These are phyloP conservation scores for Ocimum tenuiflorum DNA, from an alignment of 257 asterid species.

Conservation along the genomic window DNA sequence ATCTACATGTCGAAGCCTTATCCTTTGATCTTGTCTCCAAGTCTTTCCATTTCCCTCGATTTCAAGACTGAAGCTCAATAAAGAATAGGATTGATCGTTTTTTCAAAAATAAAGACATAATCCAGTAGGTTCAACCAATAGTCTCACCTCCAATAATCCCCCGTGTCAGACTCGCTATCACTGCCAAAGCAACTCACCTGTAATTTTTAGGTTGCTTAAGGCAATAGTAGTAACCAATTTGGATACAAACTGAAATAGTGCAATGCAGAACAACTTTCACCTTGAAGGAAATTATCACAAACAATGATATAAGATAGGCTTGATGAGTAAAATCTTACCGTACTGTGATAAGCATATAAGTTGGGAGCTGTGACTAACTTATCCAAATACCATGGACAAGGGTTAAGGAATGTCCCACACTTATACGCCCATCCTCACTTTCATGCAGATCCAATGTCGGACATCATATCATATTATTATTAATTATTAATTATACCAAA, in stretches of 20 bases:
- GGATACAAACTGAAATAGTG: background rate
- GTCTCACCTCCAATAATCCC: conserved; percentile 84
- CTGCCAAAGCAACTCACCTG: conserved; percentile 97
- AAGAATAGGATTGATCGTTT: background rate
- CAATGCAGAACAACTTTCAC: background rate
- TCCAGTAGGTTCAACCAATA: background rate
- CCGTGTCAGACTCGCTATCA: conserved; percentile 82
- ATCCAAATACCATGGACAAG: too few species aligned
- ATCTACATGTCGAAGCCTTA: conserved; percentile 83
- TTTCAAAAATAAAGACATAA: background rate
- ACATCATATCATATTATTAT: too few species aligned
- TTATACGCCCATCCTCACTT: too few species aligned
- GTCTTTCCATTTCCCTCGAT: conserved; percentile 92
- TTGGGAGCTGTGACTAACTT: too few species aligned
- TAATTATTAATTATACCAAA: background rate
- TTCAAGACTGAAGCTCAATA: conserved; percentile 49
- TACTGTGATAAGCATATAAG: too few species aligned
- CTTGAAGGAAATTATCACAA: background rate
- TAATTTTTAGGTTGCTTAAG: conserved; percentile 15
- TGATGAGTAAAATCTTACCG: background rate
- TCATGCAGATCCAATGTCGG: too few species aligned
- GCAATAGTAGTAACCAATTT: background rate
- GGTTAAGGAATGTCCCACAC: too few species aligned
- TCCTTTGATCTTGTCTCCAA: conserved; percentile 97
- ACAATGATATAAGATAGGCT: background rate